Percentiles rank a stretch among this genome's conserved stretches.
phyloP scores from a whole-genome alignment of 306 rosid genomes.

The Crotalaria pallida region DNA sequence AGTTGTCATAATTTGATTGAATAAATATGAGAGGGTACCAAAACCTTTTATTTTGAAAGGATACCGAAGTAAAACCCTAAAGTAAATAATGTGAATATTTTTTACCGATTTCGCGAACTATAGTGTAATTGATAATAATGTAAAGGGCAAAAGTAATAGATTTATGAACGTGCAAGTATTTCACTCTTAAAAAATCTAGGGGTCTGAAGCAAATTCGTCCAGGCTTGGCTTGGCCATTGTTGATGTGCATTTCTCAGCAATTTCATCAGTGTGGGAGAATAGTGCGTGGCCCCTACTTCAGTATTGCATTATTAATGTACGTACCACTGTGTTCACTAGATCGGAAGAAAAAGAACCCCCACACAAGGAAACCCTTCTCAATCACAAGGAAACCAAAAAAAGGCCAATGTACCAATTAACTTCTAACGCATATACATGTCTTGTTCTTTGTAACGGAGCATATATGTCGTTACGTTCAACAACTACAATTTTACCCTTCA shows the following conservation, averaged over 20 bases:
- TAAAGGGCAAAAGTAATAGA: no score
- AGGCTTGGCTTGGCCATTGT: neutral
- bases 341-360: neutral
- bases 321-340: neutral
- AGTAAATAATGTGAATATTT: no score
- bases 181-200: no score
- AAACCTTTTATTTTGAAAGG: no score
- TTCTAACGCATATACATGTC: neutral
- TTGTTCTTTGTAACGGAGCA: neutral
- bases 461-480: neutral
- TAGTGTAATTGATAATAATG: no score
- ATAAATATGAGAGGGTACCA: no score
- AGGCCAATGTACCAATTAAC: constrained; percentile 2
- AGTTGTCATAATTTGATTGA: no score
- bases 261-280: neutral
- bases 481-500: neutral
- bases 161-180: no score
- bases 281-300: neutral
- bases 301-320: neutral
- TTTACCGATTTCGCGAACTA: no score
- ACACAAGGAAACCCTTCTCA: neutral
- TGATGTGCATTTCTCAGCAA: constrained; percentile 3
- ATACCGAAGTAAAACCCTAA: no score
- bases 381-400: constrained; percentile 10
- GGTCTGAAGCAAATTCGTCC: no score